These are phyloP conservation scores for Alternaria angustiovoidea DNA, from an alignment of 2,329 filamentous ascomycete genomes.

Conservation along the genomic window DNA sequence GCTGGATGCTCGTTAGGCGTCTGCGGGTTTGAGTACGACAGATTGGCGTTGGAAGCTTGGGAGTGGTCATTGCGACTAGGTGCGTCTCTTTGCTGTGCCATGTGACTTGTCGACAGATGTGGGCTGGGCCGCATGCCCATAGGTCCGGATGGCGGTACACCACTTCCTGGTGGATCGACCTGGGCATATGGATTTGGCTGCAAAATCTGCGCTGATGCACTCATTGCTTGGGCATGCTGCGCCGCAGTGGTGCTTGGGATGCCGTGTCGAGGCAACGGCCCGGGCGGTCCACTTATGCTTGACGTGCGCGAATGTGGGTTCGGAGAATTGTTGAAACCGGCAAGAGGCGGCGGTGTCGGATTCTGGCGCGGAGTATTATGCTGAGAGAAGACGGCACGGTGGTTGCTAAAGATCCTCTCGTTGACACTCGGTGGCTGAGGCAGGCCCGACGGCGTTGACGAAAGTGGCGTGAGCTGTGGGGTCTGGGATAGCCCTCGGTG, in stretches of 20 bases:
- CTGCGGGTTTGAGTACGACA: conserved; percentile 46
- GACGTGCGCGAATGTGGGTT: conserved; percentile 47
- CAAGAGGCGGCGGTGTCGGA: conserved; percentile 45
- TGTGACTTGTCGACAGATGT: conserved; percentile 42
- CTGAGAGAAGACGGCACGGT: conserved; percentile 45
- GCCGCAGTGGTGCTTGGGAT: conserved; percentile 31
- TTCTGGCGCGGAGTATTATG: conserved; percentile 45
- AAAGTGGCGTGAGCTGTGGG: conserved; percentile 32
- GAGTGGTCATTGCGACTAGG: conserved; percentile 45
- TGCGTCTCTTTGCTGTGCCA: conserved; percentile 39
- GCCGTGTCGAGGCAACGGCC: conserved; percentile 35
- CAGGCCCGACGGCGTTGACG: conserved; percentile 39
- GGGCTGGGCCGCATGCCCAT: conserved; percentile 50
- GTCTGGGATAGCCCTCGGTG: conserved; percentile 38
- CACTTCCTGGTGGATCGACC: conserved; percentile 44
- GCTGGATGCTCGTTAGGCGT: conserved; percentile 41
- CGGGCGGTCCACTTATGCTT: conserved; percentile 42
- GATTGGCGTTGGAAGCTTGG: conserved; percentile 39
- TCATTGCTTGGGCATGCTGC: conserved; percentile 30
- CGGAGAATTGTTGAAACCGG: conserved; percentile 43
- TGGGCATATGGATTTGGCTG: conserved; percentile 50
- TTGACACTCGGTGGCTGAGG: conserved; percentile 34
- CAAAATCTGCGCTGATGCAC: conserved; percentile 39
- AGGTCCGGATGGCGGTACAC: conserved; percentile 38
- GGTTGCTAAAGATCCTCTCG: conserved; percentile 35